phyloP scores from a whole-genome alignment of 2,329 filamentous ascomycete species.

The Ophiocordyceps sinensis region DNA sequence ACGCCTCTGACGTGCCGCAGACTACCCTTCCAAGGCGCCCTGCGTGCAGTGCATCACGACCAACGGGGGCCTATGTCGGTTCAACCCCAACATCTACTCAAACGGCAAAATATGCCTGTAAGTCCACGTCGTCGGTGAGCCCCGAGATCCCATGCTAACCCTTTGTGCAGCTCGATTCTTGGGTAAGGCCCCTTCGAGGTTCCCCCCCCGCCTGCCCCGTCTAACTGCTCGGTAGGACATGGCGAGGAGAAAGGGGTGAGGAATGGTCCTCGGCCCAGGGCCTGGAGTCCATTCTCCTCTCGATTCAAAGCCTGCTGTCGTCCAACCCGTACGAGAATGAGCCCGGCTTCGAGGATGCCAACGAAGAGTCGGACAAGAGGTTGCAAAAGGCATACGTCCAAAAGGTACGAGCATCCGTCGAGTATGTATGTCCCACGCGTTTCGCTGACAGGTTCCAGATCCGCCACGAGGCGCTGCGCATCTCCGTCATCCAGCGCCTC shows the following conservation, averaged over 20 bases:
- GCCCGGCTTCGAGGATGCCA: conserved; percentile 74
- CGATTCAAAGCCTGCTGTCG: conserved; percentile 93
- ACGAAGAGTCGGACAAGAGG: conserved; percentile 53
- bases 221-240: conserved; percentile 49
- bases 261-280: conserved; percentile 96
- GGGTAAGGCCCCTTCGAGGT: conserved; percentile 41
- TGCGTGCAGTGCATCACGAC: conserved; percentile 61
- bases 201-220: neutral
- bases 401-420: conserved; percentile 40
- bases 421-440: neutral
- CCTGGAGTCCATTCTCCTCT: conserved; percentile 83
- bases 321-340: conserved; percentile 92
- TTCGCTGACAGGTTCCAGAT: conserved; percentile 42
- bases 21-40: conserved; percentile 64
- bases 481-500: conserved; percentile 73
- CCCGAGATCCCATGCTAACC: neutral
- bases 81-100: conserved; percentile 95
- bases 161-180: conserved; percentile 54
- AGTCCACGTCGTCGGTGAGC: conserved; percentile 19
- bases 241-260: conserved; percentile 79
- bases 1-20: conserved; percentile 25
- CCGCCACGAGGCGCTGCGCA: conserved; percentile 73
- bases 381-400: conserved; percentile 61
- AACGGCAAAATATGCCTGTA: conserved; percentile 84
- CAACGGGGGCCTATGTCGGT: conserved; percentile 74